Base-by-base conservation (phyloP, 2,329 filamentous ascomycete species). In the Paradendryphiella salina region DNA sequence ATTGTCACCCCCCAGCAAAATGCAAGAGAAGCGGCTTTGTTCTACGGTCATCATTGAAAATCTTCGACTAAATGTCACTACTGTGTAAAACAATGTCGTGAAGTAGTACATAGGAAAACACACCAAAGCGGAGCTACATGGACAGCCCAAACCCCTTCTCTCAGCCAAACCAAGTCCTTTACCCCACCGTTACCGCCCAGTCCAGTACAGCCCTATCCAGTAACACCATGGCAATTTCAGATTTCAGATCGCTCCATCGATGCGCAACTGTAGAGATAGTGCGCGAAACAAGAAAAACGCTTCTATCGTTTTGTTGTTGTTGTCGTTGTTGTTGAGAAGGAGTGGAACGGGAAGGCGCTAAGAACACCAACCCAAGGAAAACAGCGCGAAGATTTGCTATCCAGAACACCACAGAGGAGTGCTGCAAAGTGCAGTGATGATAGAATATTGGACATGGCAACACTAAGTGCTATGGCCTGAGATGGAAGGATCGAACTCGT, bases 61-160 rank as follows among this genome's bases (percentile, higher is more conserved):
- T 63, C 59, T 52, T 63, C 49, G 63, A 65, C 57, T 63, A 63
- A 56, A 63, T 52, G 42, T 65, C 59, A 60, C 66, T 67, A 62
- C 55, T 55, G 57, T 60, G 18, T 56, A 50, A 60, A 56, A 54
- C 54, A 57, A 54, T 40, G 42, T 54, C 45, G 50, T 49, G 54
- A 61, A 53, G 45, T 46, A 53, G 56, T 52, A 63, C 52, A 59
- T 54, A 62, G 46, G 46, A 50, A 60, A 60, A 41, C 15, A 37
- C 33, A 26, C 38, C 45, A 52, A 56, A 53, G 42, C 49, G 37
- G 35, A 43, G 29, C 42, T 49, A 33, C 36, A 49, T 46, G 44
- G 33, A 51, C 50, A 56, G 18, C 41, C 53, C 32, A 39, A 38
- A 33, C 45, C 51, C 33, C 39, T 10, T 39, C 37, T 34, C 28